These are phyloP conservation scores for Nakaseomyces kungkrabaensis DNA, from an alignment of 1,139 yeast genomes.

Conservation along the genomic window DNA sequence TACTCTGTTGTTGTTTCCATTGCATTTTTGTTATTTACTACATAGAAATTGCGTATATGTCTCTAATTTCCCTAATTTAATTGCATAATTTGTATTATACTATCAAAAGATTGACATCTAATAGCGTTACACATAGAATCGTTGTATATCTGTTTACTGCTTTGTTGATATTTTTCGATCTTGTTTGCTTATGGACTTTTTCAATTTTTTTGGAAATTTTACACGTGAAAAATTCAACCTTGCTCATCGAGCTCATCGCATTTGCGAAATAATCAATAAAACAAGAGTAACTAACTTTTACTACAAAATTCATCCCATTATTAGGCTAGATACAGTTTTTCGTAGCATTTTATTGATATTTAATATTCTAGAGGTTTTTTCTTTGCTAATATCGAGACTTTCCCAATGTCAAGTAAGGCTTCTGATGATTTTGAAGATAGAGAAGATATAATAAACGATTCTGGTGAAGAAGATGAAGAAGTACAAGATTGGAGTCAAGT, in stretches of 20 bases:
- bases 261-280: too few relatives aligned
- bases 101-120: neutral
- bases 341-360: neutral
- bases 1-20: too few relatives aligned
- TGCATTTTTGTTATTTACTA: neutral
- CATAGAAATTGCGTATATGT: neutral
- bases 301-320: too few relatives aligned
- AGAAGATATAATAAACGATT: conserved; percentile 6
- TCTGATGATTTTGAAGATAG: neutral
- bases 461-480: conserved; percentile 35
- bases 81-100: conserved; percentile 6
- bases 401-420: neutral
- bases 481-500: conserved; percentile 57
- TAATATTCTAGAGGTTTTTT: neutral
- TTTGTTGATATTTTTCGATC: too few relatives aligned
- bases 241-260: too few relatives aligned
- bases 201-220: too few relatives aligned
- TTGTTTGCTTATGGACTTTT: too few relatives aligned
- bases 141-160: too few relatives aligned
- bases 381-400: neutral
- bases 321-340: neutral
- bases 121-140: too few relatives aligned
- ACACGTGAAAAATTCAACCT: too few relatives aligned
- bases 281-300: too few relatives aligned
- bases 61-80: neutral